A percentile compares a stretch with the other conserved stretches of the same genome.
Conservation (phyloP, 345 rosid species). For the Ceriops tagal region DNA sequence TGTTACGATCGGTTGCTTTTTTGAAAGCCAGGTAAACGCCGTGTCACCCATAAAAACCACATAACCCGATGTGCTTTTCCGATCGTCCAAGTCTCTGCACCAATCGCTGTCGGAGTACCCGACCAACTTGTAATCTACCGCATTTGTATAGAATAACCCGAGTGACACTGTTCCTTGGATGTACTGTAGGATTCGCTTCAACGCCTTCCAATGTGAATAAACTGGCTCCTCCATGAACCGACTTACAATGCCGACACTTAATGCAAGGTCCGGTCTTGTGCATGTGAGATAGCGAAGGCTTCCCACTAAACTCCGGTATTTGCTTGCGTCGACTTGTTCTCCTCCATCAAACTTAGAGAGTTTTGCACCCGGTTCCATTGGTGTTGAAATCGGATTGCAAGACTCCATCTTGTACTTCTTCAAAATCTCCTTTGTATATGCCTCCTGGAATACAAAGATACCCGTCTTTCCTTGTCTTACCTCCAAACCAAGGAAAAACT, state of each 20-base stretch:
- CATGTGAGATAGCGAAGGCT: background rate
- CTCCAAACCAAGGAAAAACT: slow-evolving; percentile 8
- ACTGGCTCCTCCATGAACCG: too few relatives aligned
- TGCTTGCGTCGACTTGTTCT: background rate
- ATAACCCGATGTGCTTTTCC: slow-evolving; percentile 3
- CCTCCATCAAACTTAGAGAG: background rate
- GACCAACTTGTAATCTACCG: too few relatives aligned
- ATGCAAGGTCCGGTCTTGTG: too few relatives aligned
- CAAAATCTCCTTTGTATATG: too few relatives aligned
- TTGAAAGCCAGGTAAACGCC: background rate
- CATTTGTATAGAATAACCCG: background rate
- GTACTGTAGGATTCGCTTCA: too few relatives aligned
- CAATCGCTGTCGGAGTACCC: background rate
- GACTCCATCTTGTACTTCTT: too few relatives aligned
- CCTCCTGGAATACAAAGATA: too few relatives aligned
- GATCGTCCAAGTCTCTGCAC: background rate
- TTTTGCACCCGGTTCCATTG: background rate
- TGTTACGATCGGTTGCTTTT: background rate
- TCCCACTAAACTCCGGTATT: background rate
- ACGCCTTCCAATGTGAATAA: too few relatives aligned
- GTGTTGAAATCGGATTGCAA: too few relatives aligned
- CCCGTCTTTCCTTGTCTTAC: too few relatives aligned
- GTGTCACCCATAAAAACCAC: background rate
- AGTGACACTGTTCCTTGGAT: background rate
- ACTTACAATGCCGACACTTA: too few relatives aligned